Evolutionary conservation across 1,139 yeast genomes (phyloP), one percentile per base, ranked within the genome.

Genomic region (Geotrichum aggregatum): DNA sequence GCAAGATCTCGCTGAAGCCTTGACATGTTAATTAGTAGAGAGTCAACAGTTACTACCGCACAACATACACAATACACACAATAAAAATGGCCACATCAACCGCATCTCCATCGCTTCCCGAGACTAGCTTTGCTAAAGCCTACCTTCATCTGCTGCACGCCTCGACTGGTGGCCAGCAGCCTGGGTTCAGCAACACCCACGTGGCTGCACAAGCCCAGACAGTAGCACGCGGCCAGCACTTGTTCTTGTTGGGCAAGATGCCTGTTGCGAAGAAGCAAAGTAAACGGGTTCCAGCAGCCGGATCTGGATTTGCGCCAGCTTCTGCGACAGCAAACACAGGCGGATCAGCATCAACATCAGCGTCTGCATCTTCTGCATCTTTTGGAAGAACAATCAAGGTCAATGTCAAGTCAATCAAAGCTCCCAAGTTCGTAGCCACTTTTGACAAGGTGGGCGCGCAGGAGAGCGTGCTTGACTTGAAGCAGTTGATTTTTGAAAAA

Each of bases 61-160:
- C 34, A 18, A 40, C 22, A 5, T 5, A 38, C 42, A n/a, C 28
- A 22, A 39, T n/a, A 22, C n/a, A 39, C 28, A 22, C 34, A 34
- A 36, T 36, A 40, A 42, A 34, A 42, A 22, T 43, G 2, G 24
- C 52, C 5, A 19, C 43, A 6, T 21, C 33, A 30, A 10, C 47
- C 6, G 26, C 50, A 16, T 22, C 50, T 7, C 8, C 36, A 28
- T 39, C 47, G 11, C 28, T 47, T 6, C 33, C 46, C 18, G 52
- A 48, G 34, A 18, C 21, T 14, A 42, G 28, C 36, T 48, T 48
- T 34, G 47, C 44, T 16, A 31, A 41, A 8, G 47, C 47, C 11
- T 48, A 38, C 24, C 33, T 48, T 4, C 42, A 43, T 26, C 42
- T 48, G 8, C 47, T 48, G n/a, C 47, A 42, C n/a, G n/a, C 43